phyloP scores from a whole-genome alignment of 2,329 filamentous ascomycete species.

The Beauveria sp. region DNA sequence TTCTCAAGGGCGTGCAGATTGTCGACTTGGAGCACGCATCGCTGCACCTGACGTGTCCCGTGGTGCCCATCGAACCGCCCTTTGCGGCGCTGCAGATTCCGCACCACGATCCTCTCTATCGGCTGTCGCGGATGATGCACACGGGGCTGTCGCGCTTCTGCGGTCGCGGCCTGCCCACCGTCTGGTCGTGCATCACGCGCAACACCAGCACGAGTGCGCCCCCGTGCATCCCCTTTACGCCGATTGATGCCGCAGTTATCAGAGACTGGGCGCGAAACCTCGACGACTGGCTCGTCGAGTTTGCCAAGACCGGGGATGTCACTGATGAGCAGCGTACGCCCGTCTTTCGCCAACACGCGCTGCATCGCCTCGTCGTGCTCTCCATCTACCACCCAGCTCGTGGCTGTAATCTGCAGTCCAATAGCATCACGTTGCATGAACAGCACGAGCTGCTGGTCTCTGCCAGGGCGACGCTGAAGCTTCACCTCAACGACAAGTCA shows the following conservation, averaged over 20 bases:
- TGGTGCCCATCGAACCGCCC: conserved; percentile 32
- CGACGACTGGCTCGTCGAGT: conserved; percentile 34
- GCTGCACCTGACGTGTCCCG: conserved; percentile 32
- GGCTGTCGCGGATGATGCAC: conserved; percentile 37
- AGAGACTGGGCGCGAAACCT: conserved; percentile 34
- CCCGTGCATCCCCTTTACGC: conserved; percentile 25
- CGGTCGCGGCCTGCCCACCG: conserved; percentile 32
- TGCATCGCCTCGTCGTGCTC: conserved; percentile 33
- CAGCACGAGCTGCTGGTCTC: conserved; percentile 34
- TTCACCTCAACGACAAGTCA: conserved; percentile 31
- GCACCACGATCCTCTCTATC: conserved; percentile 31
- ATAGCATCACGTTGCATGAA: conserved; percentile 29
- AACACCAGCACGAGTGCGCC: conserved; percentile 14
- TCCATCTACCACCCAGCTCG: conserved; percentile 36
- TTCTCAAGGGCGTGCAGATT: conserved; percentile 33
- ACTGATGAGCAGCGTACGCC: conserved; percentile 27
- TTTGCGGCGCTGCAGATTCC: conserved; percentile 29
- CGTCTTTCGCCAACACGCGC: conserved; percentile 33
- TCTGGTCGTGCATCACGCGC: conserved; percentile 33
- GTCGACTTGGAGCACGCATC: conserved; percentile 37
- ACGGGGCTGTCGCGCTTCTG: conserved; percentile 34
- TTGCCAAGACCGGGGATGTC: conserved; percentile 23
- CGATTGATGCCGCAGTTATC: conserved; percentile 32
- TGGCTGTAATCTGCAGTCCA: conserved; percentile 31
- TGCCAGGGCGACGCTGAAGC: conserved; percentile 30